Conservation (phyloP, 139 green algal genomes). For the Monoraphidium neglectum region DNA sequence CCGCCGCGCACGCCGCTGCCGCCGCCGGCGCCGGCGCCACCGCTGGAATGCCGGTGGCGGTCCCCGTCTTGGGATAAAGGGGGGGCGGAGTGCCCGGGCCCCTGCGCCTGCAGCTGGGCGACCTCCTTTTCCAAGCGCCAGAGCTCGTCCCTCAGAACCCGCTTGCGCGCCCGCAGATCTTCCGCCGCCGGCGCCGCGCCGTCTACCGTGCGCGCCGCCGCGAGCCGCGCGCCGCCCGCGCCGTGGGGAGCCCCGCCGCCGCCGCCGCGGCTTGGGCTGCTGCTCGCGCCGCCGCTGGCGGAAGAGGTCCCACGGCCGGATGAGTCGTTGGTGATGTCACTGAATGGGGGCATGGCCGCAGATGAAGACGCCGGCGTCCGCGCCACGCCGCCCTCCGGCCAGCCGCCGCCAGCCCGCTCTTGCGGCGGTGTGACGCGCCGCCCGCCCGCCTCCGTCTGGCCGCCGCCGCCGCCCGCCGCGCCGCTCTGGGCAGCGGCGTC, state of each 20-base stretch:
- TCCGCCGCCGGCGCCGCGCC: slow-evolving; percentile 1
- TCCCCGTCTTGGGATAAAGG: too few relatives aligned
- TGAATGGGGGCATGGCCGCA: too few relatives aligned
- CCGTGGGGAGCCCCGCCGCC: background rate
- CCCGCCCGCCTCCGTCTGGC: too few relatives aligned
- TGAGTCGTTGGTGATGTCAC: too few relatives aligned
- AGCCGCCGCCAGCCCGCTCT: too few relatives aligned
- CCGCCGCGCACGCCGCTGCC: background rate
- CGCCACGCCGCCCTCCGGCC: too few relatives aligned
- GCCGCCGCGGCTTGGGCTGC: background rate
- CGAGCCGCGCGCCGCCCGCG: background rate
- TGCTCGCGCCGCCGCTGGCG: background rate
- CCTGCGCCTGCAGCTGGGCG: background rate
- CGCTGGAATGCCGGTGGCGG: too few relatives aligned
- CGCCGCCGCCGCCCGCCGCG: too few relatives aligned
- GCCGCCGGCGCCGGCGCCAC: background rate
- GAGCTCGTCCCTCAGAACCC: slow-evolving; percentile 24
- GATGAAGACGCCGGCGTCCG: too few relatives aligned
- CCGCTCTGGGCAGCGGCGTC: too few relatives aligned
- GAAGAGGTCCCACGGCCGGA: too few relatives aligned
- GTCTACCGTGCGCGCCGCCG: slow-evolving; percentile 4
- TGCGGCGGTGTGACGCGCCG: too few relatives aligned
- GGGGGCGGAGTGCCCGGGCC: background rate
- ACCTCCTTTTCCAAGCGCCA: background rate
- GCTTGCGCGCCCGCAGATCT: slow-evolving; percentile 14